Conservation (phyloP, 129 eudicot genomes). For the Chrysanthemum lavandulifolium region DNA sequence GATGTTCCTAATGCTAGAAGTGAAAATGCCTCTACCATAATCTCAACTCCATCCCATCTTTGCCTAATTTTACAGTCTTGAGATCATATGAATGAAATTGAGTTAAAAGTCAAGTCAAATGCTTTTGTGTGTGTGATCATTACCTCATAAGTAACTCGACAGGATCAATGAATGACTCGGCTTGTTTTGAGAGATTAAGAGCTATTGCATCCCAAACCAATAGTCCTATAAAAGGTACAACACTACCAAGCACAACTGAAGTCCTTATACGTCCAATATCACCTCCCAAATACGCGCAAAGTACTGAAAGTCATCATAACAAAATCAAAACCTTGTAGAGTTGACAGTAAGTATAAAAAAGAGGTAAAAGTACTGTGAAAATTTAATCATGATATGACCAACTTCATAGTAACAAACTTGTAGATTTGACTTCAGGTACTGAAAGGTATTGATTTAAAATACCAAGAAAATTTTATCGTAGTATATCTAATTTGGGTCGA, state of each 20-base stretch:
- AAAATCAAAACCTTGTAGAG: too few species aligned
- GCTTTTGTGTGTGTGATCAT: constrained; percentile 12
- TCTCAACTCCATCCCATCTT: constrained; percentile 70
- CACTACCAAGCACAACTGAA: constrained; percentile 71
- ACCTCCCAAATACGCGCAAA: constrained; percentile 78
- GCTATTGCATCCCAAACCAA: constrained; percentile 79
- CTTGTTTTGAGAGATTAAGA: constrained; percentile 53
- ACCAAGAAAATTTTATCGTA: background rate
- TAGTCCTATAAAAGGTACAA: constrained; percentile 64
- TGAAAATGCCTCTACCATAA: constrained; percentile 86
- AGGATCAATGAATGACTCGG: constrained; percentile 62
- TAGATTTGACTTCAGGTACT: background rate
- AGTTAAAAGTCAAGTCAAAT: constrained; percentile 22
- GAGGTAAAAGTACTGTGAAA: too few species aligned
- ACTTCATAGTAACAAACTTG: background rate
- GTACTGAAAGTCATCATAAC: constrained; percentile 48
- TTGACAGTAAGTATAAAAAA: too few species aligned
- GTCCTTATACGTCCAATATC: constrained; percentile 67
- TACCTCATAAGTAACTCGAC: constrained; percentile 74
- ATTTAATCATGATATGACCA: background rate
- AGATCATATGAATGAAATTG: background rate
- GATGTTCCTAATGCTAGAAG: constrained; percentile 91
- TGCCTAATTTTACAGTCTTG: constrained; percentile 36
- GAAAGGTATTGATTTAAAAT: constrained; percentile 11
- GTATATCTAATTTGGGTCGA: constrained; percentile 3